These are phyloP conservation scores for Grosmannia penicillata DNA, from an alignment of 2,329 filamentous ascomycete genomes.

Conservation along the genomic window DNA sequence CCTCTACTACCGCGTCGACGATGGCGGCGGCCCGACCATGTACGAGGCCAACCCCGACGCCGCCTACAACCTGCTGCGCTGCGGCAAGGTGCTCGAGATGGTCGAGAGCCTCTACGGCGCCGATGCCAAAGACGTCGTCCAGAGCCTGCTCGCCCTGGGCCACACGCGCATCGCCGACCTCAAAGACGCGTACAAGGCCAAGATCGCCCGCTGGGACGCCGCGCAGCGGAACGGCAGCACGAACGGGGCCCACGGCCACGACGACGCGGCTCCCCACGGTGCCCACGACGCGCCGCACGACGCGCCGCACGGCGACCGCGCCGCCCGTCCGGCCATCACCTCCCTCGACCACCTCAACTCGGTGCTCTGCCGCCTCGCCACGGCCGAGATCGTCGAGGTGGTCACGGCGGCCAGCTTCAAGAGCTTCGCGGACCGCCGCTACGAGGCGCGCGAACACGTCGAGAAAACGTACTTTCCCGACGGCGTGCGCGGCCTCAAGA, in stretches of 20 bases:
- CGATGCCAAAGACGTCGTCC: constrained; percentile 59
- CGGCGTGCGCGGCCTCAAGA: constrained; percentile 46
- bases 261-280: no score
- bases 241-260: background rate
- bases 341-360: constrained; percentile 33
- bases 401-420: constrained; percentile 42
- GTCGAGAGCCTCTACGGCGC: constrained; percentile 60
- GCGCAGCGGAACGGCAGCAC: background rate
- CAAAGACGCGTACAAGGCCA: constrained; percentile 41
- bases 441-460: constrained; percentile 48
- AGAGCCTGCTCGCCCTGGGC: constrained; percentile 61
- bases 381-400: constrained; percentile 52
- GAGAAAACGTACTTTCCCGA: constrained; percentile 36
- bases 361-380: constrained; percentile 39
- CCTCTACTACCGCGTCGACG: constrained; percentile 56
- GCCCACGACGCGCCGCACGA: no score
- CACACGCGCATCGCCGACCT: constrained; percentile 61
- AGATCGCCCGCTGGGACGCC: constrained; percentile 15
- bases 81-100: constrained; percentile 66
- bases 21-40: constrained; percentile 34
- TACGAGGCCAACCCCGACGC: constrained; percentile 75
- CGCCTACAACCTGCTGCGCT: constrained; percentile 70
- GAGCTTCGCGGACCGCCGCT: constrained; percentile 44
- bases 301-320: background rate
- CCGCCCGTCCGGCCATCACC: constrained; percentile 21